Evolutionary conservation across 2,329 filamentous ascomycete species (phyloP), one percentile per base, ranked within the genome.

Genomic region (Sporothrix brunneoviolacea): DNA sequence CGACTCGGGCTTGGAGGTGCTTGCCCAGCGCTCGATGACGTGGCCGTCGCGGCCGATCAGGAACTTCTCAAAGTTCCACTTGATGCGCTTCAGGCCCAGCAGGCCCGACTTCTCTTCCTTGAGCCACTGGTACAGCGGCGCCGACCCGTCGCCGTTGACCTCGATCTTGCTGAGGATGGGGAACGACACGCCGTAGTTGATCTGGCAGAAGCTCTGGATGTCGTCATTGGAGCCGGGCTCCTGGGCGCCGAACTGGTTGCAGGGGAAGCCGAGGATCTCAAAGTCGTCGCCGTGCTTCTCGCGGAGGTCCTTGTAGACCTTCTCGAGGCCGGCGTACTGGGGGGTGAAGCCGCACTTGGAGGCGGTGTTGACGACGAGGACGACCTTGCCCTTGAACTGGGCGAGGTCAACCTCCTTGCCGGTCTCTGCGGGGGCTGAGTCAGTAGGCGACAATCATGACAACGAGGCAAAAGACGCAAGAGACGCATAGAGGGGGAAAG

Each of bases 61-160:
- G 72, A 96, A 98, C 80, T 98, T 98, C 71, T 98, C 93, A 74
- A 97, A 98, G 73, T 98, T 98, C 93, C 93, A 98, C 85, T 97
- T 96, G 62, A 98, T 77, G 55, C 84, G 71, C 83, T 94, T 91
- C 64, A 97, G 67, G 18, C 93, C 93, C 71, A 97, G 71, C 50
- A 96, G 63, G 19, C 93, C 91, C 1, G 91, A 79, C 75, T 89
- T 85, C 70, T 83, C 72, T 38, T 70, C 68, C 75, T 85, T 86
- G 63, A 86, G 68, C 80, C 80, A 98, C 65, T 86, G 77, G 68
- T 78, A 97, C 33, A 95, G 70, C 1, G 91, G 90, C 61, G 82
- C 81, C 42, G 90, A 86, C 27, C 82, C 75, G 60, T 86, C 81
- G 62, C 93, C 93, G 67, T 98, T 98, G 64, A 97, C 93, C 55